phyloP scores from a whole-genome alignment of 1,139 yeast genomes.

The Pichia sp. region DNA sequence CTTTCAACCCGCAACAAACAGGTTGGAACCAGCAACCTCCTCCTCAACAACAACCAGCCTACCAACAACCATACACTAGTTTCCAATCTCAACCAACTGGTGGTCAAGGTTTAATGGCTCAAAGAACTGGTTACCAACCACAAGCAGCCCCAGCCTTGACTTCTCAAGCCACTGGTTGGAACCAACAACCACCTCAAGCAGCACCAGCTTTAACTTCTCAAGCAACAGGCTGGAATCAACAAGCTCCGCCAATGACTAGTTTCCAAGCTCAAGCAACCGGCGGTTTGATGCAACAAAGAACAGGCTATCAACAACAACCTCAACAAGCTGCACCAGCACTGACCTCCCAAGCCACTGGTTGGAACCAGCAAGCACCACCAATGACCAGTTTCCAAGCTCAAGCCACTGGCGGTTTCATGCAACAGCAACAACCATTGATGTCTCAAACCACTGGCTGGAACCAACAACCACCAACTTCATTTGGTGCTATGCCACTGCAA shows the following conservation, averaged over 20 bases:
- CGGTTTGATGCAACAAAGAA: constrained; percentile 28
- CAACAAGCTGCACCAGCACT: too few species aligned
- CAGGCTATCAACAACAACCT: constrained; percentile 32
- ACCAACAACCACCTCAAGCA: constrained; percentile 20
- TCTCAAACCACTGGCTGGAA: constrained; percentile 32
- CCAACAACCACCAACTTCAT: constrained; percentile 25
- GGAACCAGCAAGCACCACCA: constrained; percentile 26
- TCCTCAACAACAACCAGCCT: constrained; percentile 14
- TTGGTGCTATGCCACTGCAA: constrained; percentile 34
- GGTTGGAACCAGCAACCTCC: constrained; percentile 8
- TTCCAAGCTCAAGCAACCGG: constrained; percentile 31
- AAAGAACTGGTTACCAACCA: constrained; percentile 39
- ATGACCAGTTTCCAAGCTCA: constrained; percentile 18
- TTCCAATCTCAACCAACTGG: constrained; percentile 38
- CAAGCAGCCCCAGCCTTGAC: constrained; percentile 8
- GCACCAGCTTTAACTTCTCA: constrained; percentile 20
- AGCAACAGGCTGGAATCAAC: constrained; percentile 31
- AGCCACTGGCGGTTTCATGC: constrained; percentile 22
- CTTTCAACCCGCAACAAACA: constrained; percentile 26
- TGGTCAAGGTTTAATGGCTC: constrained; percentile 35
- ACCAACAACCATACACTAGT: neutral
- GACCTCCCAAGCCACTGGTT: constrained; percentile 29
- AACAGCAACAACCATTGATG: constrained; percentile 11
- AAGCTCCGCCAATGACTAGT: constrained; percentile 19
- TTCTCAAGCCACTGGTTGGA: constrained; percentile 32